Conservation (phyloP, 2,329 filamentous ascomycete genomes). For the Ilyonectria sp. region DNA sequence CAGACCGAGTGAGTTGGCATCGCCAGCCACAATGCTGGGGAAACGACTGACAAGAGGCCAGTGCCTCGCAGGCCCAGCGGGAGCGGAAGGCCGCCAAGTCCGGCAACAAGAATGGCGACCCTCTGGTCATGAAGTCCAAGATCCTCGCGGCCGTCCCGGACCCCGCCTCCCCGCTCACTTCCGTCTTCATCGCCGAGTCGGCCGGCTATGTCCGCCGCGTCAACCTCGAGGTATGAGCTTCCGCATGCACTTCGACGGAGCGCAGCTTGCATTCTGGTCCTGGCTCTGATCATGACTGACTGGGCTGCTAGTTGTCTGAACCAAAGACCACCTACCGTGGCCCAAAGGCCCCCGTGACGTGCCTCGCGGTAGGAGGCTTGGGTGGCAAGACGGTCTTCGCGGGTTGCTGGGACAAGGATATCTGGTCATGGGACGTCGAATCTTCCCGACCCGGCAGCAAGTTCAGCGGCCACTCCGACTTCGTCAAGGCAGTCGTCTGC, state of each 20-base stretch:
- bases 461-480: slow-evolving; percentile 87
- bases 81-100: slow-evolving; percentile 79
- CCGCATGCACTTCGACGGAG: not conserved
- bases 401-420: slow-evolving; percentile 93
- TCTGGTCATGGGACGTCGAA: slow-evolving; percentile 86
- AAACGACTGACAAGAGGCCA: slow-evolving; percentile 45
- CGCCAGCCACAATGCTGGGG: not conserved
- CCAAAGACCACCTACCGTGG: slow-evolving; percentile 72
- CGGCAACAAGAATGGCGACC: slow-evolving; percentile 84
- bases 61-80: slow-evolving; percentile 64
- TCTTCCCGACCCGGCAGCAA: slow-evolving; percentile 69
- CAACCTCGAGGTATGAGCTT: slow-evolving; percentile 75
- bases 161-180: slow-evolving; percentile 69
- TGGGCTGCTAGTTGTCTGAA: slow-evolving; percentile 50
- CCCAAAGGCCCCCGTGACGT: slow-evolving; percentile 85
- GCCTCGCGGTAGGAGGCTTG: slow-evolving; percentile 76
- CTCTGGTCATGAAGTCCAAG: slow-evolving; percentile 87
- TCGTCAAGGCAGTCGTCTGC: slow-evolving; percentile 86
- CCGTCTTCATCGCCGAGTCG: slow-evolving; percentile 88
- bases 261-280: not conserved
- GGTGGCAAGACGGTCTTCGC: slow-evolving; percentile 78
- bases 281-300: slow-evolving; percentile 22
- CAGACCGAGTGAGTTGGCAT: slow-evolving; percentile 82
- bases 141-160: slow-evolving; percentile 82
- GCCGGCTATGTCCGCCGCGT: slow-evolving; percentile 84